phyloP scores from a whole-genome alignment of 768 basidiomycete genomes.

The Xerocomus brunneocitrinus region DNA sequence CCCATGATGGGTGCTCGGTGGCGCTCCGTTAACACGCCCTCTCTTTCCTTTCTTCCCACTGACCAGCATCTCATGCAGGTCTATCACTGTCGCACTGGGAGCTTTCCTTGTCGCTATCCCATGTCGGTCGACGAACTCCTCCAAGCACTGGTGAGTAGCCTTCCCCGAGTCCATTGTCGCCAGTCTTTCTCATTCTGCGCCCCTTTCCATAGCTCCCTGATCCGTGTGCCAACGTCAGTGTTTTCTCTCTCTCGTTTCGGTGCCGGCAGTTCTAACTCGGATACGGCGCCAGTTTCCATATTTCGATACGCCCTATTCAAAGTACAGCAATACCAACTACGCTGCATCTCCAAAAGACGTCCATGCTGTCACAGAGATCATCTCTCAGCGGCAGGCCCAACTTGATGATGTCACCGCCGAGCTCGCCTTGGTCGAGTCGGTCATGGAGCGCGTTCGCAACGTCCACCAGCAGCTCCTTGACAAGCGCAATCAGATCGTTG shows the following conservation, averaged over 20 bases:
- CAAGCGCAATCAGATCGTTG: conserved; percentile 7
- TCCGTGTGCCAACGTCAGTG: conserved; percentile 8
- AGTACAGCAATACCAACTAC: conserved; percentile 13
- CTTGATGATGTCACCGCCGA: conserved; percentile 12
- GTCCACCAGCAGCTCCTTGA: conserved; percentile 11
- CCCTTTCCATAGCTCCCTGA: conserved; percentile 13
- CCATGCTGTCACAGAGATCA: conserved; percentile 12
- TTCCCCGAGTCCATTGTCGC: not conserved
- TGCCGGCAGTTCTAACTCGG: not conserved
- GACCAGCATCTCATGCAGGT: conserved; percentile 9
- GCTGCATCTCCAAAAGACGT: conserved; percentile 10
- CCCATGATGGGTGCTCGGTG: not conserved
- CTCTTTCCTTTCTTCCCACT: not conserved
- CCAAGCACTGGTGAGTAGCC: conserved; percentile 7
- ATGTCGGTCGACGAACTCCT: conserved; percentile 13
- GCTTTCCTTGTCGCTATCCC: conserved; percentile 1
- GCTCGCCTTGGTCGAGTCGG: conserved; percentile 9
- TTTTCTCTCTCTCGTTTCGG: not conserved
- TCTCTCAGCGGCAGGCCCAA: conserved; percentile 12
- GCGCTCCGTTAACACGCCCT: not conserved
- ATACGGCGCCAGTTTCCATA: conserved; percentile 4
- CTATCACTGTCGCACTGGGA: not conserved
- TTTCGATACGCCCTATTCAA: conserved; percentile 17
- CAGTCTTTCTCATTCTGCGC: not conserved
- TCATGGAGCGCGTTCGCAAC: conserved; percentile 9